Percentiles rank a stretch among this genome's conserved stretches.
These are phyloP conservation scores for Logfia minima DNA, from an alignment of 129 eudicot species.

Conservation along the genomic window DNA sequence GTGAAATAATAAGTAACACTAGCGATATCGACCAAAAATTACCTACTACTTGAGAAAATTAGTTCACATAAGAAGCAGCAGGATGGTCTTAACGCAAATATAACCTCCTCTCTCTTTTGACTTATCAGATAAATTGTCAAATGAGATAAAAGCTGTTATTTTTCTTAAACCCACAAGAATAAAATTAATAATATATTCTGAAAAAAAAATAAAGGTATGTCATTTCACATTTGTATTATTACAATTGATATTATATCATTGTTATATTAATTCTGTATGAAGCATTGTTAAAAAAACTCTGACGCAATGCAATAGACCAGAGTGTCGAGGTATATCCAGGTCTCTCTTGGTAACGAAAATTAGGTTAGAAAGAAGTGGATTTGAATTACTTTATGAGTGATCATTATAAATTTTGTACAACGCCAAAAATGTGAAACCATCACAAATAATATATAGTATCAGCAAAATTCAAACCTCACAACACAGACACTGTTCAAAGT, in stretches of 20 bases:
- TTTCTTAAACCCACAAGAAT: neutral
- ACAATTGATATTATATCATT: neutral
- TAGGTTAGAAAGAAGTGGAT: neutral
- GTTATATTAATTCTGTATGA: neutral
- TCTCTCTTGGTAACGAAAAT: neutral
- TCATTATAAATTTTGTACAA: neutral
- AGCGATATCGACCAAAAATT: neutral
- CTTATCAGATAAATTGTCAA: neutral
- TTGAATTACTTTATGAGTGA: neutral
- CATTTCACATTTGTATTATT: neutral
- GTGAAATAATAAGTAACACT: neutral
- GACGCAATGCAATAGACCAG: neutral
- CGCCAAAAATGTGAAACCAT: neutral
- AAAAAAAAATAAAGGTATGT: too few species aligned
- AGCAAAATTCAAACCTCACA: slow-evolving; percentile 21
- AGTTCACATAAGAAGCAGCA: neutral
- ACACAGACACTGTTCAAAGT: slow-evolving; percentile 12
- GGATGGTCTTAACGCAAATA: neutral
- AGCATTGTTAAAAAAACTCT: neutral
- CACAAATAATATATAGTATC: neutral
- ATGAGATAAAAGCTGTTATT: neutral
- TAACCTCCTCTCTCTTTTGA: neutral
- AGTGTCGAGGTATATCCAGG: neutral
- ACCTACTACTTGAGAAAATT: neutral
- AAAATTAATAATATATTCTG: neutral